These are phyloP conservation scores for Kalmusia sp. DNA, from an alignment of 2,329 filamentous ascomycete species.

Conservation along the genomic window DNA sequence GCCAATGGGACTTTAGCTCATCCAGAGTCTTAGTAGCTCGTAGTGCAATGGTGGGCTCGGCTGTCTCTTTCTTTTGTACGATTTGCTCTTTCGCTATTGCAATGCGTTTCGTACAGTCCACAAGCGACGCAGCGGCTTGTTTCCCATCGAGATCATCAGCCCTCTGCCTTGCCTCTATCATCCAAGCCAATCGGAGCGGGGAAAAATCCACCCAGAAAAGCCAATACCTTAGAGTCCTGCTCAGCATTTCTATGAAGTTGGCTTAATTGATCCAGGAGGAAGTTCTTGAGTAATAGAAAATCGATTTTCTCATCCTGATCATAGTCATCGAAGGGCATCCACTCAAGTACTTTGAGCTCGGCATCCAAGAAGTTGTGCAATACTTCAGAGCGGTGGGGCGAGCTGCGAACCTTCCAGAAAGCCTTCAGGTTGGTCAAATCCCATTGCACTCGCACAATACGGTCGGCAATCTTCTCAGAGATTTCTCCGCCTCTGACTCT, in stretches of 20 bases:
- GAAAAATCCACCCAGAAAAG: conserved; percentile 54
- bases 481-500: neutral
- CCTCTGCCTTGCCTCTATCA: conserved; percentile 59
- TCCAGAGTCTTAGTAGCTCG: conserved; percentile 55
- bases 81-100: conserved; percentile 45
- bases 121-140: conserved; percentile 52
- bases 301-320: conserved; percentile 57
- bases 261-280: conserved; percentile 42
- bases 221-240: conserved; percentile 46
- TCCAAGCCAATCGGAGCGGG: conserved; percentile 44
- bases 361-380: conserved; percentile 52
- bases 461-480: conserved; percentile 10
- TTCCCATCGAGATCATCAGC: conserved; percentile 54
- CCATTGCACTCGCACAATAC: conserved; percentile 43
- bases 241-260: conserved; percentile 50
- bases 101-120: conserved; percentile 45
- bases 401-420: conserved; percentile 60
- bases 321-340: conserved; percentile 45
- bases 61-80: conserved; percentile 37
- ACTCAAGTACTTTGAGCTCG: conserved; percentile 50
- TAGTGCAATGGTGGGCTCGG: conserved; percentile 53
- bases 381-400: conserved; percentile 48
- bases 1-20: conserved; percentile 51
- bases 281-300: conserved; percentile 59
- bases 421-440: conserved; percentile 57